These are phyloP conservation scores for Podospora anserina DNA, from an alignment of 495 filamentous ascomycete species.

Conservation along the genomic window DNA sequence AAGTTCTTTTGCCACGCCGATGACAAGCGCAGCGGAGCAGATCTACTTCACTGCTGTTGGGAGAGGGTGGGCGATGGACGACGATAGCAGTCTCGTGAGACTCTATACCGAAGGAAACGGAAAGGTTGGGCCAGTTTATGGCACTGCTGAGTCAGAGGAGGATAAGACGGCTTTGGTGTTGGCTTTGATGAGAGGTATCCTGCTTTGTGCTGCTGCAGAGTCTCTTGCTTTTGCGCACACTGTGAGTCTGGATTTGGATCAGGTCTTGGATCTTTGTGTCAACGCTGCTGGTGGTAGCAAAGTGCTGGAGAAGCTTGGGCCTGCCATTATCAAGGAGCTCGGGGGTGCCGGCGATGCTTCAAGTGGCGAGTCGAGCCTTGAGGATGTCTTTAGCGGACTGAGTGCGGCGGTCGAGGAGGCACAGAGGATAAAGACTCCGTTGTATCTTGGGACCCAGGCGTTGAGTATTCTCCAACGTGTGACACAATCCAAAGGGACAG, in stretches of 20 bases:
- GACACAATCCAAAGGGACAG: constrained; percentile 16
- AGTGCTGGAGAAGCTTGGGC: constrained; percentile 56
- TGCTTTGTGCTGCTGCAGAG: constrained; percentile 63
- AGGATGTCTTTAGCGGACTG: constrained; percentile 49
- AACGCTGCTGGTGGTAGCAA: constrained; percentile 68
- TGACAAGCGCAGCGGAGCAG: constrained; percentile 68
- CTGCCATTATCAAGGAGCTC: constrained; percentile 50
- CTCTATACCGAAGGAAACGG: constrained; percentile 51
- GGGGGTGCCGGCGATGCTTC: constrained; percentile 26
- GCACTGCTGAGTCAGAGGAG: constrained; percentile 37
- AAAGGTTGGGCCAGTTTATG: constrained; percentile 39
- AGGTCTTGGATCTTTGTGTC: constrained; percentile 63
- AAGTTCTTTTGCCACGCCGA: constrained; percentile 61
- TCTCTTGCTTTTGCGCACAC: constrained; percentile 61
- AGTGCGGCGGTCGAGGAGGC: constrained; percentile 52
- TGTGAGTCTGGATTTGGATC: constrained; percentile 60
- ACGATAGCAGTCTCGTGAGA: constrained; percentile 68
- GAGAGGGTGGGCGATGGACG: constrained; percentile 60
- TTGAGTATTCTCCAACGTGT: constrained; percentile 37
- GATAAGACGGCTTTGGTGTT: constrained; percentile 54
- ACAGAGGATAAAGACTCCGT: constrained; percentile 40
- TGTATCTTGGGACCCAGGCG: constrained; percentile 41
- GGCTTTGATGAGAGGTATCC: constrained; percentile 59
- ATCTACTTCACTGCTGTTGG: constrained; percentile 60
- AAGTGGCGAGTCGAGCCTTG: constrained; percentile 21